Evolutionary conservation across 1,139 yeast genomes (phyloP), one percentile per base, ranked within the genome.

Genomic region (Geotrichum histeridarum): DNA sequence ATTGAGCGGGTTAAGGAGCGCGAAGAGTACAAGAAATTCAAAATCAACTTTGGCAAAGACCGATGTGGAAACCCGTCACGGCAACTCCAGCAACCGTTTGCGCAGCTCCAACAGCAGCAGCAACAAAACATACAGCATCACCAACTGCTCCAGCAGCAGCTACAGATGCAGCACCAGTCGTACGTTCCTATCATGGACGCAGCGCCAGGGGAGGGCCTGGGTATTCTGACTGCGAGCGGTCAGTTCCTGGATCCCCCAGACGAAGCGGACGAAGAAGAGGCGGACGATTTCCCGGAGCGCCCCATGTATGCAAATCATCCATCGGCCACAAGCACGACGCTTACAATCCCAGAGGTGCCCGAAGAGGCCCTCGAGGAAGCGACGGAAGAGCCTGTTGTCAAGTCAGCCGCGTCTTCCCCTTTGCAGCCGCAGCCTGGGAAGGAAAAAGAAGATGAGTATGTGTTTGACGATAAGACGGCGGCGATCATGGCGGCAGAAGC

Each of bases 41-140:
- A 84, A 64, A 84, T 90, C 59, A 83, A 86, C 62, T 89, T 84
- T 70, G 98, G 98, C 56, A 93, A 93, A 69, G 97, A 90, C 70
- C 79, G 99, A 65, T 91, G 98, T 71, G 97, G 95, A 33, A 88
- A 89, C 67, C 81, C 83, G 54, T 48, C 52, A 2, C 39, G 52
- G 6, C 55, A 44, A n/a, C 31, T 49, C 9, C 55, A 48, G 32
- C 52, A 31, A 15, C 35, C 49, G 88, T 89, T 38, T 61, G 72
- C 41, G 30, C 46, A 27, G 44, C 38, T 22, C 18, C 54, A 42
- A 42, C 58, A 22, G 15, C 44, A 37, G 32, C 56, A 39, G 49
- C 30, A 36, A 39, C 22, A 36, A n/a, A 5, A 33, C 31, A 1
- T 18, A 32, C 37, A 33, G 14, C 37, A 33, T 7, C 37, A 33